Evolutionary conservation across 1,139 yeast species (phyloP), one percentile per base, ranked within the genome.

Genomic region (Kodamaea sp.): DNA sequence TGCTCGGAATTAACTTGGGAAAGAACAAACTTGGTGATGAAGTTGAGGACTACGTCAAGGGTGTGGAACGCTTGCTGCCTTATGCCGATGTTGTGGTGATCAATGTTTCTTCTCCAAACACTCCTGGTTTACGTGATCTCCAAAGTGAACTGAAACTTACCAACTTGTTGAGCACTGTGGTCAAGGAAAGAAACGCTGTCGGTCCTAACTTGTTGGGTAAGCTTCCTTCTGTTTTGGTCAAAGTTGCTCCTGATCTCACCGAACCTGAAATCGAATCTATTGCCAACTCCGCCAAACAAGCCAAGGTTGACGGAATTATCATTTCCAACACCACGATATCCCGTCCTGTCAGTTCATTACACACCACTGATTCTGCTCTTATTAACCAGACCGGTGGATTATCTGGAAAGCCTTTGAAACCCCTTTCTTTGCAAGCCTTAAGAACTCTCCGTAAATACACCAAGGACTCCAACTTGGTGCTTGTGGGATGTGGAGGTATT

Each of bases 401-500:
- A 26, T 86, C 96, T 1, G 98, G 98, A 15, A 76, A 76, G 38
- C 97, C 97, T n/a, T 71, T 90, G 41, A 90, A 90, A 60, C 92
- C 90, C 28, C 70, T 78, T 39, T 71, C 96, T 1, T 66, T 90
- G 40, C 63, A 76, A 44, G 95, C 96, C 0, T 70, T 90, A 49
- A 73, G 70, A 43, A 62, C 76, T 2, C 77, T 92, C 48, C 77
- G 90, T 39, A 81, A 84, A 53, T 73, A 85, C 55, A 77, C 95
- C 30, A 87, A 88, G 49, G 87, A 78, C 42, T 71, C 81, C 7
- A 67, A 76, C 34, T 62, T 89, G 43, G 87, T 89, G 1, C 72
- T 90, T 31, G 76, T 90, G 45, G 98, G 97, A 16, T 89, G 97
- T 61, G 98, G 98, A 36, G 98, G 98, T 43, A 88, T 90, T 47